Conservation (phyloP, 2,329 filamentous ascomycete species). For the Clonostachys solani region DNA sequence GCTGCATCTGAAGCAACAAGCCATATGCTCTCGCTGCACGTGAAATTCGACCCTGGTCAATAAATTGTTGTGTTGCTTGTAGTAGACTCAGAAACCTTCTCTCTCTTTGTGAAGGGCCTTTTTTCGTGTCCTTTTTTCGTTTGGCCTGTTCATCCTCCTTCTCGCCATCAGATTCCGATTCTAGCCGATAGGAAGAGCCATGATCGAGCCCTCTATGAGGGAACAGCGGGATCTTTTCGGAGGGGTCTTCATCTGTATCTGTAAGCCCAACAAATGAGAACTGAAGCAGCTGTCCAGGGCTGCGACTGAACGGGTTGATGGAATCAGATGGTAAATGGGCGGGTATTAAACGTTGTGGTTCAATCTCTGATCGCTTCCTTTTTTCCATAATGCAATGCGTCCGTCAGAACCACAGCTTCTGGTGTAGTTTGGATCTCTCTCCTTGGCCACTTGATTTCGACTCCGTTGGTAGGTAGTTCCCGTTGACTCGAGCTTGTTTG, state of each 20-base stretch:
- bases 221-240: constrained; percentile 36
- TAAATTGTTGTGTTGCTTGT: constrained; percentile 66
- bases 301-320: constrained; percentile 51
- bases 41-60: constrained; percentile 65
- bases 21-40: constrained; percentile 74
- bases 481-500: too few relatives aligned
- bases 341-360: too few relatives aligned
- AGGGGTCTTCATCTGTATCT: constrained; percentile 35
- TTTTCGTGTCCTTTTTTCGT: constrained; percentile 1
- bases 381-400: too few relatives aligned
- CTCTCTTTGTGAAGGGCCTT: constrained; percentile 3
- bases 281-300: constrained; percentile 45
- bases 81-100: constrained; percentile 63
- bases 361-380: too few relatives aligned
- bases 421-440: too few relatives aligned
- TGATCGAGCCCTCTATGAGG: constrained; percentile 57
- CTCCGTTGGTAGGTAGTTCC: too few relatives aligned
- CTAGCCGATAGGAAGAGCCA: constrained; percentile 76
- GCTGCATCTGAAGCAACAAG: constrained; percentile 58
- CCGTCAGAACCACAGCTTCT: too few relatives aligned
- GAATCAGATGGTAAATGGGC: not conserved
- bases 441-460: too few relatives aligned
- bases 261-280: constrained; percentile 48
- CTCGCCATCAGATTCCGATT: constrained; percentile 57
- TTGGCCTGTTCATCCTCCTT: constrained; percentile 7